Base-by-base conservation (phyloP, 1,284 basidiomycete genomes). In the Marasmius fiardii region DNA sequence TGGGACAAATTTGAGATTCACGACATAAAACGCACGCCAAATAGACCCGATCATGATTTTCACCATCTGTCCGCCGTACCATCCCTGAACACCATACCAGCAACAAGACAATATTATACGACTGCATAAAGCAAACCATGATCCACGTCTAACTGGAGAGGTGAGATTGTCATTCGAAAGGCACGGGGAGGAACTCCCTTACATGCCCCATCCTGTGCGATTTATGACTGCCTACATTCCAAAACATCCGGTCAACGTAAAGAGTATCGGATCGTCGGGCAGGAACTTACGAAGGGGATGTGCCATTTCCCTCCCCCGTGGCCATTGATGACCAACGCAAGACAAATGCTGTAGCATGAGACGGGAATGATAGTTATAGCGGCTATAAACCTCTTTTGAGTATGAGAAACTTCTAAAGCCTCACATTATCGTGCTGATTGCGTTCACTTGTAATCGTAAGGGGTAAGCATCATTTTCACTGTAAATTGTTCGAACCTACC, bases 11-110 rank as follows among this genome's bases (percentile, higher is more conserved):
- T 11, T 8, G 18, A 21, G n/a, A n/a, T 35, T n/a, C 23, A 16
- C 14, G n/a, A 48, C n/a, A 44, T 24, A 24, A 31, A 34, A 64
- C 66, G 34, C 55, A 69, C 68, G 69, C 68, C 68, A 71, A 5
- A 71, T 68, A 2, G 68, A 54, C 1, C 66, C 69, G 43, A 70
- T 71, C 65, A 71, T 65, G 21, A 68, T 60, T 50, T 71, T 71
- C 8, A 68, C 63, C 60, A 69, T 66, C 56, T 70, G 67, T 2
- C 69, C 69, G 6, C 68, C 68, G 51, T 66, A 69, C 67, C 67
- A 67, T 16, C 58, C 58, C 56, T 67, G 60, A 2, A 67, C 66
- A 10, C 66, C 68, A 45, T 68, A 66, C 67, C 68, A 68, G 39
- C 64, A 65, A 51, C 66, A 69, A 1, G 68, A 69, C 14, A 69